phyloP scores from a whole-genome alignment of 441 rosid genomes.

The Erodium texanum region DNA sequence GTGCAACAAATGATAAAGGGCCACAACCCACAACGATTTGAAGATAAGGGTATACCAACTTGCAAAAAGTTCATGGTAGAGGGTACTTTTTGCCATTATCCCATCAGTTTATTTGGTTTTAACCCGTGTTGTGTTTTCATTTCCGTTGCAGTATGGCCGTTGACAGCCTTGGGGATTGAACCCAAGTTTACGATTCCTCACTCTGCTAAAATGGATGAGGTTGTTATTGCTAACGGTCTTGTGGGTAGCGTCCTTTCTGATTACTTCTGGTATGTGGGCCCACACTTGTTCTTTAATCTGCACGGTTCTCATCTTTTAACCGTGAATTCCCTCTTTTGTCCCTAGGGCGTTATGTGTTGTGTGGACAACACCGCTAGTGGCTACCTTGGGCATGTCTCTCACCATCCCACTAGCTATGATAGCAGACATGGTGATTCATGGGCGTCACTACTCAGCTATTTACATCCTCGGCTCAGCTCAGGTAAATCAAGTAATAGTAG shows the following conservation, averaged over 20 bases:
- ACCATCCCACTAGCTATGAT: slow-evolving; percentile 79
- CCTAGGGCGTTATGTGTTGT: slow-evolving; percentile 70
- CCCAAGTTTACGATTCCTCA: slow-evolving; percentile 91
- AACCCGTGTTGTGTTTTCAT: not conserved
- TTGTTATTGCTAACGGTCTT: slow-evolving; percentile 86
- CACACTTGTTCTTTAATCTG: not conserved
- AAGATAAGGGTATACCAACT: no score
- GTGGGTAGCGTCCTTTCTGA: slow-evolving; percentile 96
- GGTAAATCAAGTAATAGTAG: slow-evolving; percentile 24
- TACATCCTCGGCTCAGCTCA: slow-evolving; percentile 71
- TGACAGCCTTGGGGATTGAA: slow-evolving; percentile 90
- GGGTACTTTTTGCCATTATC: no score
- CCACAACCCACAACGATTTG: no score
- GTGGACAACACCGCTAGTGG: slow-evolving; percentile 80
- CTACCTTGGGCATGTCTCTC: slow-evolving; percentile 76
- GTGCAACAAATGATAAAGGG: no score
- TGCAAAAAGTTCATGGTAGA: no score
- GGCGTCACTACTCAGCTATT: slow-evolving; percentile 68
- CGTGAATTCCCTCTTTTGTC: not conserved
- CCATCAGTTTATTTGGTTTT: not conserved
- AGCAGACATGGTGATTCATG: slow-evolving; percentile 72
- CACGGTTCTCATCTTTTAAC: not conserved
- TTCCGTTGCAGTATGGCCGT: slow-evolving; percentile 69
- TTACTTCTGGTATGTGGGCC: slow-evolving; percentile 59
- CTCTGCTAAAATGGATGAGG: slow-evolving; percentile 80